Conservation (phyloP, 306 rosid species). For the Rosa chinensis region DNA sequence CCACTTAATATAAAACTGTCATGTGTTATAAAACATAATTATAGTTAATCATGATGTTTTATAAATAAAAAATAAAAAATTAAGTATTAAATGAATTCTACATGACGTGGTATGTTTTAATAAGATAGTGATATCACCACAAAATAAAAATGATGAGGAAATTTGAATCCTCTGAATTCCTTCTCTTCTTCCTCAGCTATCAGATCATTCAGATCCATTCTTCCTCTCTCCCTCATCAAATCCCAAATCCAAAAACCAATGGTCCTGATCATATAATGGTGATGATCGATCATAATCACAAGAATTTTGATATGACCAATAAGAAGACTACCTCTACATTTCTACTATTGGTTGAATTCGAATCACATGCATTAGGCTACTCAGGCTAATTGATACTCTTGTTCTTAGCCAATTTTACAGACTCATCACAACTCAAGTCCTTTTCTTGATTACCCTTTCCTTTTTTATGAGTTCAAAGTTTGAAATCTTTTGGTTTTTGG, state of each 20-base stretch:
- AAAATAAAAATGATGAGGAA: too few relatives aligned
- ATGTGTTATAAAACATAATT: too few relatives aligned
- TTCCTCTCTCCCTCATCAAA: conserved; percentile 44
- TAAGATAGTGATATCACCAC: too few relatives aligned
- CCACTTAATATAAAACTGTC: too few relatives aligned
- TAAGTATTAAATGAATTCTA: too few relatives aligned
- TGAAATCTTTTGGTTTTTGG: neutral
- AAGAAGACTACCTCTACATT: neutral
- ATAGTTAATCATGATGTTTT: too few relatives aligned
- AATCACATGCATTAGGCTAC: conserved; percentile 86
- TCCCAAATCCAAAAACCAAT: conserved; percentile 16
- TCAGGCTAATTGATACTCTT: conserved; percentile 82
- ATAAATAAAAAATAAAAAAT: too few relatives aligned
- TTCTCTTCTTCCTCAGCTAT: too few relatives aligned
- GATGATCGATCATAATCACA: conserved; percentile 8
- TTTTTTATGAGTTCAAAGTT: conserved; percentile 12
- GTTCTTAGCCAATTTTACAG: conserved; percentile 92
- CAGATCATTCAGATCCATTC: too few relatives aligned
- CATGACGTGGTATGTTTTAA: too few relatives aligned
- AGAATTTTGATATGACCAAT: conserved; percentile 18
- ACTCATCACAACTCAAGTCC: conserved; percentile 78
- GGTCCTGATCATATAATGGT: neutral
- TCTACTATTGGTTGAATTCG: conserved; percentile 48
- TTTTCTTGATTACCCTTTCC: neutral
- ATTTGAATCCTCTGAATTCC: too few relatives aligned